Percentiles rank a stretch among this genome's conserved stretches.
These are phyloP conservation scores for Phytophthora europaea DNA, from an alignment of 352 stramenopile species.

Conservation along the genomic window DNA sequence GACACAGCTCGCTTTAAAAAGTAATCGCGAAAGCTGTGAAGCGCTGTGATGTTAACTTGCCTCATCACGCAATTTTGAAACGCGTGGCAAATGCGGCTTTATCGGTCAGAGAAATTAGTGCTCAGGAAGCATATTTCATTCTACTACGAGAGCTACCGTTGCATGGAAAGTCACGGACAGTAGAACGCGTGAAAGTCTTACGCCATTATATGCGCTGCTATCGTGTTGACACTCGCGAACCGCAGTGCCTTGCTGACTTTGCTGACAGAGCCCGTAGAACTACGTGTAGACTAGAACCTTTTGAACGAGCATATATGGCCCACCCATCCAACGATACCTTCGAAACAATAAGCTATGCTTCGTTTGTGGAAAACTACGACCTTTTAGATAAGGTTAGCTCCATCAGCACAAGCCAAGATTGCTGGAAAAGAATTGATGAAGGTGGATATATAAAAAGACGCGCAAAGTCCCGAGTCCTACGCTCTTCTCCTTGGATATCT, in stretches of 20 bases:
- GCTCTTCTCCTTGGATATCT: constrained; percentile 4
- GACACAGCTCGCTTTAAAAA: constrained; percentile 8
- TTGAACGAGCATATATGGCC: constrained; percentile 5
- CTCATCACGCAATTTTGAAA: constrained; percentile 5
- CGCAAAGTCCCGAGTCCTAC: constrained; percentile 1
- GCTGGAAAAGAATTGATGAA: constrained; percentile 1
- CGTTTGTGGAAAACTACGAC: constrained; percentile 14
- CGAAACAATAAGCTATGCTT: neutral
- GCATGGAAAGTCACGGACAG: neutral
- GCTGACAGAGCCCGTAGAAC: neutral
- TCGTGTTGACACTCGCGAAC: neutral
- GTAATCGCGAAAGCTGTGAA: constrained; percentile 20
- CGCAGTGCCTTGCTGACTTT: neutral
- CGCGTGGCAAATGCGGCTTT: neutral
- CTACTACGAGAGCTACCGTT: constrained; percentile 5
- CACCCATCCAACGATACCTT: neutral
- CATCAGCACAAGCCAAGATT: neutral
- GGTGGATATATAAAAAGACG: constrained; percentile 1
- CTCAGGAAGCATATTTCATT: constrained; percentile 4
- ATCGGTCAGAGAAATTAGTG: neutral
- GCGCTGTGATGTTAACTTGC: neutral
- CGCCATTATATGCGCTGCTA: neutral
- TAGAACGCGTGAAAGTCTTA: neutral
- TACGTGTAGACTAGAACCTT: neutral
- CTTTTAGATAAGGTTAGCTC: neutral